A percentile compares a stretch with the other conserved stretches of the same genome.
These are phyloP conservation scores for Drosera capensis DNA, from an alignment of 148 eudicot species.

Conservation along the genomic window DNA sequence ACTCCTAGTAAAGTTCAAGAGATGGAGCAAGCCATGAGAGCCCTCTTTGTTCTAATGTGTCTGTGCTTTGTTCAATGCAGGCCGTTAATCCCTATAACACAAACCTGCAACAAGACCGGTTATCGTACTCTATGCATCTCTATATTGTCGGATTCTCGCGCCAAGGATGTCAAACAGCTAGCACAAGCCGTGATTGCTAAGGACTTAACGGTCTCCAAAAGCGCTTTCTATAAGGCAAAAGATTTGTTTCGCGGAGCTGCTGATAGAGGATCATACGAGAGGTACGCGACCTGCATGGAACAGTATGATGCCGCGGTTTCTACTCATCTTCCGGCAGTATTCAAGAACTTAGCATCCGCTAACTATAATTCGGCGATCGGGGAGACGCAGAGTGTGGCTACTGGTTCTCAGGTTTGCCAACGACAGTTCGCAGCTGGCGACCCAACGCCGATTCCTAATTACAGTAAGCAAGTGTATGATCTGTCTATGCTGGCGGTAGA, in stretches of 20 bases:
- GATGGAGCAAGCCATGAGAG: no score
- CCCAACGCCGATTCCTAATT: not conserved
- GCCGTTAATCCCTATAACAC: no score
- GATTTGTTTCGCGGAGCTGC: not conserved
- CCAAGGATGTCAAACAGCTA: no score
- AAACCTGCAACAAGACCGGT: not conserved
- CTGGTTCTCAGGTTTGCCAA: not conserved
- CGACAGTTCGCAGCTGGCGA: not conserved
- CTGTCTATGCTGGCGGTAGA: not conserved
- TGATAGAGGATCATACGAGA: not conserved
- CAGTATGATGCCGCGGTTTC: conserved; percentile 1
- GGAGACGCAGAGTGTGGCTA: not conserved
- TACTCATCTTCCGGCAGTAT: not conserved
- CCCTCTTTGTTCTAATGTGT: no score
- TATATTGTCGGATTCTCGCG: not conserved
- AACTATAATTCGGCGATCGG: not conserved
- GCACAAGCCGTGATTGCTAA: not conserved
- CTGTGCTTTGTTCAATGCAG: no score
- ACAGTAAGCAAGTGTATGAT: not conserved
- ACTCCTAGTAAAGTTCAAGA: no score
- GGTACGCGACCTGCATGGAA: conserved; percentile 5
- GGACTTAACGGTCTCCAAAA: not conserved
- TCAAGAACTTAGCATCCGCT: not conserved
- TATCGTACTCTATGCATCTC: not conserved
- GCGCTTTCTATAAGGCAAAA: not conserved